Evolutionary conservation across 2,329 filamentous ascomycete species (phyloP).

Genomic region (Diaporthe sp.): DNA sequence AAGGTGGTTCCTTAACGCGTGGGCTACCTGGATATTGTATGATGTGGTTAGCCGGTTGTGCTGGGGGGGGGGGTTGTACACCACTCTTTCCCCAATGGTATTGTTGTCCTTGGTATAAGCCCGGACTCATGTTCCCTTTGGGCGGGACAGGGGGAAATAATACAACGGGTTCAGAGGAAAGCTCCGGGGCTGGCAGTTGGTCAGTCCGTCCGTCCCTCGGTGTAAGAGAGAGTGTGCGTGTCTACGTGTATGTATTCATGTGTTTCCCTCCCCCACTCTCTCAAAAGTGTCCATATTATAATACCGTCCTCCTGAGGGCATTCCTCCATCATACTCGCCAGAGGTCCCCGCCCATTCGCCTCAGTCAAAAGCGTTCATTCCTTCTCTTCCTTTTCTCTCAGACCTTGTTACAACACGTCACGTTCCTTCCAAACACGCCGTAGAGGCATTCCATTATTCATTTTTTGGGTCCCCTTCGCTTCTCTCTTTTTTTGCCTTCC

Average conservation of each 20-base stretch:
- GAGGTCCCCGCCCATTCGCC: constrained; percentile 18
- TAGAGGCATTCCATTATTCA: constrained; percentile 58
- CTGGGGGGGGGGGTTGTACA: neutral
- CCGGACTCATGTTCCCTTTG: constrained; percentile 31
- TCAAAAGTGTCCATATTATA: constrained; percentile 27
- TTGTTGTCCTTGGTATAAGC: constrained; percentile 21
- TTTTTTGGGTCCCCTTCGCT: constrained; percentile 45
- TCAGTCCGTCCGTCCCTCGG: neutral
- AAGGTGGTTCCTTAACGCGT: constrained; percentile 10
- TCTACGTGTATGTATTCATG: neutral
- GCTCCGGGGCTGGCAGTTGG: neutral
- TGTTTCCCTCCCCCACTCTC: neutral
- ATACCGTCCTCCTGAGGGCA: constrained; percentile 23
- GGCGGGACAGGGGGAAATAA: constrained; percentile 21
- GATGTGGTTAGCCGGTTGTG: neutral
- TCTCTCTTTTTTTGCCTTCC: constrained; percentile 44
- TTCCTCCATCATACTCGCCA: constrained; percentile 29
- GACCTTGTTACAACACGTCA: constrained; percentile 43
- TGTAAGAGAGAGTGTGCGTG: neutral
- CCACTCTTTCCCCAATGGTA: neutral
- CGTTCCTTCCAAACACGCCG: constrained; percentile 57
- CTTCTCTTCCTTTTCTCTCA: constrained; percentile 38
- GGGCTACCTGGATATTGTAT: neutral
- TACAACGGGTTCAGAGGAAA: constrained; percentile 8
- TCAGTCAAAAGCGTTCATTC: constrained; percentile 39